Conservation (phyloP, 1,284 basidiomycete genomes). For the Xerocomus minutiporus region DNA sequence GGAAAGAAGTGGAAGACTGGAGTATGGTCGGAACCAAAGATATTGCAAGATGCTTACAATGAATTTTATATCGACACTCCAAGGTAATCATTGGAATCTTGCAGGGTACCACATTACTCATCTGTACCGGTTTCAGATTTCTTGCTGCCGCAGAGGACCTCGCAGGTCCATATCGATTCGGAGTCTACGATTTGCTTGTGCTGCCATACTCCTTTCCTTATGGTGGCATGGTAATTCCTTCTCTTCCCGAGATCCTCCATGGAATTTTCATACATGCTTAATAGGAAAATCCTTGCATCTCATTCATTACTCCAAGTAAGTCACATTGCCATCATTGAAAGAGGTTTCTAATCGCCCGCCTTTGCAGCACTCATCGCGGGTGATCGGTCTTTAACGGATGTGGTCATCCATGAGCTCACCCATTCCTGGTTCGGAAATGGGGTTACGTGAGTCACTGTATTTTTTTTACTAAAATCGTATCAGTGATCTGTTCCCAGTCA, state of each 20-base stretch:
- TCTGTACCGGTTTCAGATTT: slow-evolving; percentile 45
- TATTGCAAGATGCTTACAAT: neutral
- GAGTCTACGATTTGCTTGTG: slow-evolving; percentile 88
- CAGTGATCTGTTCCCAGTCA: slow-evolving; percentile 43
- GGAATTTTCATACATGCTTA: slow-evolving; percentile 2
- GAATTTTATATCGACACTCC: neutral
- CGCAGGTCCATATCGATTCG: slow-evolving; percentile 77
- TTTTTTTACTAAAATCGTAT: neutral
- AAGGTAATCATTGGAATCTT: neutral
- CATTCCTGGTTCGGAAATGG: slow-evolving; percentile 90
- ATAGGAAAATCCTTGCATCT: slow-evolving; percentile 79
- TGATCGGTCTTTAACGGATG: slow-evolving; percentile 82
- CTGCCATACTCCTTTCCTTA: slow-evolving; percentile 94
- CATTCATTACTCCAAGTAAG: slow-evolving; percentile 84
- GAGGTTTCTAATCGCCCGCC: no score
- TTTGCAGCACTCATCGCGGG: slow-evolving; percentile 70
- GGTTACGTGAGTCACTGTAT: slow-evolving; percentile 54
- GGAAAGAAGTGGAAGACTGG: neutral
- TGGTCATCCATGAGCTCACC: slow-evolving; percentile 78
- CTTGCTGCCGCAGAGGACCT: slow-evolving; percentile 74
- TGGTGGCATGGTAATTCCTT: slow-evolving; percentile 69
- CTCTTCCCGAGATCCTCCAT: neutral
- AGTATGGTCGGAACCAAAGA: neutral
- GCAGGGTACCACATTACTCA: neutral
- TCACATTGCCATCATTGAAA: neutral